Base-by-base conservation (phyloP, 768 basidiomycete genomes). In the Pleurotus pulmonarius region DNA sequence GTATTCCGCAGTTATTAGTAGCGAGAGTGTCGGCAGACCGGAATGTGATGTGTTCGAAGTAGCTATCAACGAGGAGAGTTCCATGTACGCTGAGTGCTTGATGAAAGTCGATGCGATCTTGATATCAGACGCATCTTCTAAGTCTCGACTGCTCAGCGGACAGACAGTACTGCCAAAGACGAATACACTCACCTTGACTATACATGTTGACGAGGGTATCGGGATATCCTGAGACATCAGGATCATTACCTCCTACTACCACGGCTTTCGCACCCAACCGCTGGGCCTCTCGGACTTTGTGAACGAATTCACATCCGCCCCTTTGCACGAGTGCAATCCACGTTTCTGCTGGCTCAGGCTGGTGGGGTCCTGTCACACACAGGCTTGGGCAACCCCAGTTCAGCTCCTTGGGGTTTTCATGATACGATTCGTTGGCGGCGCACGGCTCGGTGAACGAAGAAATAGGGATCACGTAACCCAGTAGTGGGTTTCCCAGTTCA, bases 321-420 rank as follows among this genome's bases (percentile, higher is more conserved):
- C 96, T 77, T 69, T 96, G 89, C 0, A 97, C 87, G 49, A 98
- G 80, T 0, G 93, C 96, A 67, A 98, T 91, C 89, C 92, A 95
- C 8, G 85, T 75, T 56, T 92, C 91, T 11, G 79, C 75, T 18
- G 71, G 74, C 56, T 81, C 79, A 0, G 90, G 91, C 15, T 75
- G 69, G 58, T 82, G 66, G 2, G 78, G 72, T 1, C 86, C 86
- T 44, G 63, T 68, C 2, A 80, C 61, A 57, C 91, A 92, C 16
- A 92, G 76, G 2, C 75, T 70, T 4, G 91, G 88, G 64, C 91
- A 94, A 11, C 84, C 91, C 2, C 72, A 71, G 56, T 88, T 88
- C 1, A 67, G 49, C 6, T 53, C 38, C 15, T 39, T 16, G 26
- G 68, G 51, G 51, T 69, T 59, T 39, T 61, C 47, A 58, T 59